Base-by-base conservation (phyloP, 1,284 basidiomycete species). In the Puccinia hordei region DNA sequence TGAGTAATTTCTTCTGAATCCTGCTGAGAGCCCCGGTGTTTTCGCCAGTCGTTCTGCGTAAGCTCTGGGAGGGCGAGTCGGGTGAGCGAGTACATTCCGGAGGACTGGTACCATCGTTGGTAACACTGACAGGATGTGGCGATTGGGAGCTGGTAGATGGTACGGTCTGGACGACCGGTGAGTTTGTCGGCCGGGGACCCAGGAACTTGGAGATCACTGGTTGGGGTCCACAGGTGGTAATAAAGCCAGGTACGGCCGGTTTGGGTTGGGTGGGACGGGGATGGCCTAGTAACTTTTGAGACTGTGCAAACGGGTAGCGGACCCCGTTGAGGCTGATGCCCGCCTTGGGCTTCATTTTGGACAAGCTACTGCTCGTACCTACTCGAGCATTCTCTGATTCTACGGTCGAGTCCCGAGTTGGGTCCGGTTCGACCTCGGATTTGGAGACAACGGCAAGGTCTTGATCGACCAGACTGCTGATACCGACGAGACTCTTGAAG, bases 1-100 rank as follows among this genome's bases (percentile, higher is more conserved):
- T 73, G 22, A 80, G 46, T 2, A 80, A 24, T 15, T 71, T 80
- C 51, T 80, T 68, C 49, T 80, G 77, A n/a, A 73, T 80, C 33
- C 77, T 8, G 44, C 55, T 46, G 13, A 72, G 24, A 19, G n/a
- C 33, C 33, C 27, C 41, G 59, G 2, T n/a, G 73, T 53, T 9
- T 35, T 3, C 24, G 41, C 22, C 15, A 24, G 6, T 5, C 4
- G 69, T 15, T 41, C 22, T 49, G 44, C 15, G 44, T n/a, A 24
- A 46, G 38, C 35, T 10, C 9, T 9, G 9, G 38, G n/a, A 35
- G 13, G 44, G n/a, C 19, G 17, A 15, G 38, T 38, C 30, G 38
- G 44, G 41, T 27, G 19, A n/a, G 44, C 35, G 41, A n/a, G n/a
- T n/a, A n/a, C n/a, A n/a, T n/a, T n/a, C n/a, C n/a, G n/a, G n/a